A percentile compares a stretch with the other conserved stretches of the same genome.
Evolutionary conservation across 306 rosid genomes (phyloP).

Genomic region (Cicer pinnatifidum): DNA sequence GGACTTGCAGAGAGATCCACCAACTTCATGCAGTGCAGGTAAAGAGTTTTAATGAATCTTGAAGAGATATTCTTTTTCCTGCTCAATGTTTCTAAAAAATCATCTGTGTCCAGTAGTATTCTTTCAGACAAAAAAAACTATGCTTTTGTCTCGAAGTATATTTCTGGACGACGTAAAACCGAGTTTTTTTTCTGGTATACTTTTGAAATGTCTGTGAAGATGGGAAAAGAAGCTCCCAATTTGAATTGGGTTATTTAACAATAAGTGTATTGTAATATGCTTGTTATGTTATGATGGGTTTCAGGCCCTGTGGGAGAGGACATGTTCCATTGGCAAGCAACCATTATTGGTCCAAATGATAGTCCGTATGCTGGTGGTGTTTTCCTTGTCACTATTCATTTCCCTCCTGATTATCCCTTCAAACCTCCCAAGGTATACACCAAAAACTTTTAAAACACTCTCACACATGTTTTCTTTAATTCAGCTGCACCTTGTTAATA

Average conservation of each 20-base stretch:
- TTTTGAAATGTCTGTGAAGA: too few relatives aligned
- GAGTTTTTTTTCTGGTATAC: too few relatives aligned
- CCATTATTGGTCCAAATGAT: slow-evolving; percentile 95
- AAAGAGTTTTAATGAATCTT: slow-evolving; percentile 17
- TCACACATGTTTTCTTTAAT: not conserved
- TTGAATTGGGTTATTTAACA: slow-evolving; percentile 2
- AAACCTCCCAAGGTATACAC: slow-evolving; percentile 87
- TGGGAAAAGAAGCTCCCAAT: too few relatives aligned
- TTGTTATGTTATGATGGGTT: slow-evolving; percentile 37
- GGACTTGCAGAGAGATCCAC: slow-evolving; percentile 97
- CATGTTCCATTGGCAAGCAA: slow-evolving; percentile 98
- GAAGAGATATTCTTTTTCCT: too few relatives aligned
- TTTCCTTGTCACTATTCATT: slow-evolving; percentile 85
- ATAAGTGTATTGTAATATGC: slow-evolving; percentile 16
- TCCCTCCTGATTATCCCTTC: slow-evolving; percentile 96
- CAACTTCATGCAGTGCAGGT: slow-evolving; percentile 99
- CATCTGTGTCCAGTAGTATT: too few relatives aligned
- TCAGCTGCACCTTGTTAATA: slow-evolving; percentile 5
- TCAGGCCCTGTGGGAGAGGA: slow-evolving; percentile 91
- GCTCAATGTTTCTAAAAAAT: too few relatives aligned
- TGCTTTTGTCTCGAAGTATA: too few relatives aligned
- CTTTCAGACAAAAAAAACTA: too few relatives aligned
- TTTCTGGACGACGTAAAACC: too few relatives aligned
- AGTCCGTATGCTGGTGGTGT: slow-evolving; percentile 96
- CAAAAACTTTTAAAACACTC: slow-evolving; percentile 11